Evolutionary conservation across 73 alveolate genomes (phyloP), one percentile per base, ranked within the genome.

Genomic region (Tetrahymena malaccensis): DNA sequence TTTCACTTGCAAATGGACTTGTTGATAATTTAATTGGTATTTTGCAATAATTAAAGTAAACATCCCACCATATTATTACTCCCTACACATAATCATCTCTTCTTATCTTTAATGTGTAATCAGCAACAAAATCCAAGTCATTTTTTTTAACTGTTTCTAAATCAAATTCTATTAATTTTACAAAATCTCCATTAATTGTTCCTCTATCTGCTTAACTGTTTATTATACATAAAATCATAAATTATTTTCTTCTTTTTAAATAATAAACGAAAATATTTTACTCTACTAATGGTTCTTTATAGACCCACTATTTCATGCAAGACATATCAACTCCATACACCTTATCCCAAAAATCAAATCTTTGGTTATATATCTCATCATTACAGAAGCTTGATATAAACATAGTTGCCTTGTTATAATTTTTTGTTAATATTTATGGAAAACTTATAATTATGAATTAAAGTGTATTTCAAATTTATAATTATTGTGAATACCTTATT

Each of bases 1-100:
- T 99, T 35, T 96, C 94, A 34, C 93, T 94, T 57, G 96, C 97
- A 95, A 94, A 97, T 21, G 99, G 99, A 13, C 99, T 97, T 34
- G 99, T 99, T 21, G 99, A 94, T 56, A 99, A 97, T 27, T 94
- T 94, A n/a, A 99, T 97, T 85, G 98, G 98, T 38, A 95, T 97
- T 35, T 95, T 97, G 38, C 97, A 97, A 93, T 96, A 96, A 89
- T 94, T 94, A 95, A 99, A 99, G 93, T 94, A 96, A 50, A 96
- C 99, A 94, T 99, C 99, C 96, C 98, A 99, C 99, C 99, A 99
- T 34, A 97, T 96, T 38, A 97, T 99, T 40, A 99, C 85, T 11
- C 99, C 99, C 95, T 98, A 98, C 43, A 99, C 96, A 55, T 95
- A 96, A 37, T 98, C 99, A 70, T 98, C 98, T 57, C 96, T 85